These are phyloP conservation scores for Boletellus dicymbophilus DNA, from an alignment of 1,284 basidiomycete species.

Conservation along the genomic window DNA sequence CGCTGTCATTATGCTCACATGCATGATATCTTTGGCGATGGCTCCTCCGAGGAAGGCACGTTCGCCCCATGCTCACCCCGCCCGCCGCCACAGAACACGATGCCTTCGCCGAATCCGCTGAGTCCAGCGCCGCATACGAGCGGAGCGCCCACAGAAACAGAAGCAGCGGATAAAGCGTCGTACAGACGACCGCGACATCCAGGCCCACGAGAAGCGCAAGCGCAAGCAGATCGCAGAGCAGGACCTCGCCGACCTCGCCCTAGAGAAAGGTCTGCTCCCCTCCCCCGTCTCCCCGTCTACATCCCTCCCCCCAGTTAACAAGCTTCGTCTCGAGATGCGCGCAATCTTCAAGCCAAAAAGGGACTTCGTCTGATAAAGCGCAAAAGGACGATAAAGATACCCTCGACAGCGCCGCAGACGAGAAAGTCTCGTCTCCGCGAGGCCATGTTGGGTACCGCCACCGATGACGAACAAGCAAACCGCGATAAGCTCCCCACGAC, in stretches of 20 bases:
- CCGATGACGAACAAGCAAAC: conserved; percentile 85
- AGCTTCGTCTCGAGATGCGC: conserved; percentile 68
- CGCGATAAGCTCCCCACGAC: conserved; percentile 81
- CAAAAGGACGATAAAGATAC: conserved; percentile 75
- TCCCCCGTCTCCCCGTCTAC: background rate
- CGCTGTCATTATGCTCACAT: too few relatives aligned
- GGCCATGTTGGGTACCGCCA: conserved; percentile 86
- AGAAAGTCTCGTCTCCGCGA: conserved; percentile 85
- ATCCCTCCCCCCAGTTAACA: conserved; percentile 47
- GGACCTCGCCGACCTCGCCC: conserved; percentile 64
- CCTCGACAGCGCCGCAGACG: conserved; percentile 89
- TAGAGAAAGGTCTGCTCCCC: conserved; percentile 65
- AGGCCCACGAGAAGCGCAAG: conserved; percentile 49
- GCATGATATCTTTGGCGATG: too few relatives aligned
- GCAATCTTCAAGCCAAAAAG: conserved; percentile 85
- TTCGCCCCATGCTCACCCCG: too few relatives aligned
- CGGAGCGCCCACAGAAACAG: conserved; percentile 44
- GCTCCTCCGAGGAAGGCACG: too few relatives aligned
- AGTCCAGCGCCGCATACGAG: conserved; percentile 69
- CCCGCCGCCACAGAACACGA: conserved; percentile 41
- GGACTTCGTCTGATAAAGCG: conserved; percentile 62
- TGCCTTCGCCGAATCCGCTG: conserved; percentile 53
- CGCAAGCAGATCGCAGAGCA: conserved; percentile 54
- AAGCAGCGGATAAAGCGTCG: conserved; percentile 28
- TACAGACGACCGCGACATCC: conserved; percentile 25